Conservation (phyloP, 352 stramenopile species). For the Globisporangium takayamanum region DNA sequence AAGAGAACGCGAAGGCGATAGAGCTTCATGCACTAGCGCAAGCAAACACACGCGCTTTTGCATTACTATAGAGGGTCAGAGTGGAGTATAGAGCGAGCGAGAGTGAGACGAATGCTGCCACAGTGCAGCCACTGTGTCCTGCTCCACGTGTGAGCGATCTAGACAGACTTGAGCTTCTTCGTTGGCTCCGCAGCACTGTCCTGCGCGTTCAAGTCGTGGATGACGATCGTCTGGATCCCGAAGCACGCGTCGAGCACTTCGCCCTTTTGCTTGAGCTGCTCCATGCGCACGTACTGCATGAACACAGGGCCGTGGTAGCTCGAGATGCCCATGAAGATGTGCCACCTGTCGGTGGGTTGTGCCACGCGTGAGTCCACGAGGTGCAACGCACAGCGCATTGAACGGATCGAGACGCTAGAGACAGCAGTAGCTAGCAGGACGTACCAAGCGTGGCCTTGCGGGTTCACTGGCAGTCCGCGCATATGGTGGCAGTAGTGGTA, state of each 20-base stretch:
- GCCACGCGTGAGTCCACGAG: background rate
- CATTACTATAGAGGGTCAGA: no score
- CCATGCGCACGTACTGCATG: slow-evolving; percentile 82
- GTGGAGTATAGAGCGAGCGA: background rate
- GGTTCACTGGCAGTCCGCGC: slow-evolving; percentile 54
- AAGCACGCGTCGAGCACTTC: slow-evolving; percentile 43
- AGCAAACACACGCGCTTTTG: background rate
- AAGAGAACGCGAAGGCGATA: background rate
- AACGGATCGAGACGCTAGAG: no score
- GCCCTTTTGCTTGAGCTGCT: slow-evolving; percentile 62
- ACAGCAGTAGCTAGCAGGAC: background rate
- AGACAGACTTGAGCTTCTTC: slow-evolving; percentile 11
- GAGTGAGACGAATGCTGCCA: background rate
- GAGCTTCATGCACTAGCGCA: background rate
- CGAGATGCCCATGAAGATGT: slow-evolving; percentile 77
- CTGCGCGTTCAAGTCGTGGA: slow-evolving; percentile 22
- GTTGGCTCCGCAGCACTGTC: no score
- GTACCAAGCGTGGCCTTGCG: slow-evolving; percentile 74
- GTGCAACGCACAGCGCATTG: background rate
- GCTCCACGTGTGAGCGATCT: background rate
- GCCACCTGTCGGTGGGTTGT: slow-evolving; percentile 39
- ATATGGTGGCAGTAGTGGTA: slow-evolving; percentile 72
- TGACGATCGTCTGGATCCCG: slow-evolving; percentile 62
- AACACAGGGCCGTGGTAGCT: slow-evolving; percentile 77
- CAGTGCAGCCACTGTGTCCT: background rate